Evolutionary conservation across 2,329 filamentous ascomycete genomes (phyloP).

Genomic region (Ampelomyces quisqualis): DNA sequence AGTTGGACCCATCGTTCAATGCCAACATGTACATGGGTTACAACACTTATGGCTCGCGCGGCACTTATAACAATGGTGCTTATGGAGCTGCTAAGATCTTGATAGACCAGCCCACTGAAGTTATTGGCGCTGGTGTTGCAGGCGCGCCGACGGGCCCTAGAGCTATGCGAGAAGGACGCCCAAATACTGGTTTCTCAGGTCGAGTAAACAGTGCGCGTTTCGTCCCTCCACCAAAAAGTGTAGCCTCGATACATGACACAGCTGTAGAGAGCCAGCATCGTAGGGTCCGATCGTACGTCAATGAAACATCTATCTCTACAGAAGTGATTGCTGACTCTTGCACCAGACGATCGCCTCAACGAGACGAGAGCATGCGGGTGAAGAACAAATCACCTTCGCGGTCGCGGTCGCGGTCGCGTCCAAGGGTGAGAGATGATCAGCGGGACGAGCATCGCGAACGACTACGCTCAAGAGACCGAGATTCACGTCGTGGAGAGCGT

Average conservation of each 20-base stretch:
- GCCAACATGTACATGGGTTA: conserved; percentile 44
- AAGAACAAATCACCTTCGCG: conserved; percentile 46
- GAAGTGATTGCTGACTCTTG: conserved; percentile 7
- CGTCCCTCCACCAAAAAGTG: conserved; percentile 24
- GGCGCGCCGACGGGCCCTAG: conserved; percentile 88
- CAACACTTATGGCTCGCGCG: conserved; percentile 47
- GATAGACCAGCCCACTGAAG: conserved; percentile 35
- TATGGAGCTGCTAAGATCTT: conserved; percentile 43
- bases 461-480: conserved; percentile 40
- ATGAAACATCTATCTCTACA: neutral
- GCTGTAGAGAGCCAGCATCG: conserved; percentile 28
- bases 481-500: conserved; percentile 51
- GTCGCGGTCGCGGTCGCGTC: conserved; percentile 45
- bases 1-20: conserved; percentile 44
- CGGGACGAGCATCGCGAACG: conserved; percentile 21
- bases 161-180: conserved; percentile 86
- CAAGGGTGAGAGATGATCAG: conserved; percentile 28
- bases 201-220: conserved; percentile 46
- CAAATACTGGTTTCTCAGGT: conserved; percentile 75
- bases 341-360: conserved; percentile 37
- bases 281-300: conserved; percentile 37
- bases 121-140: conserved; percentile 59
- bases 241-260: conserved; percentile 22
- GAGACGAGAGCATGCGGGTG: conserved; percentile 37
- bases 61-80: conserved; percentile 45